Base-by-base conservation (phyloP, 2,329 filamentous ascomycete genomes). In the Exophiala bonariae region DNA sequence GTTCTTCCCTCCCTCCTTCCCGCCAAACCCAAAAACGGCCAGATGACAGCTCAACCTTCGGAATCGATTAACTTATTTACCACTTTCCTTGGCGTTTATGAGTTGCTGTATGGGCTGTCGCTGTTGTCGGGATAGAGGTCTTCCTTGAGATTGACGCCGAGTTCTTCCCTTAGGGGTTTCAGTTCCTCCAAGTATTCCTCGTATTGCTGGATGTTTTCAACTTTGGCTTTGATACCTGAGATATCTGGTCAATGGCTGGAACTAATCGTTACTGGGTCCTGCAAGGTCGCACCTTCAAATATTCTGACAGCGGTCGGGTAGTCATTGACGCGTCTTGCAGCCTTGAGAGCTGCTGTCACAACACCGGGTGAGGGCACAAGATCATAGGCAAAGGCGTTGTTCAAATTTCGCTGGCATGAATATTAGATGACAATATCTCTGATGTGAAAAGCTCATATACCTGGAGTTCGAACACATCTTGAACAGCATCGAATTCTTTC, bases 361-460 rank as follows among this genome's bases (percentile, higher is more conserved):
- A 99, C 93, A 61, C 88, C 83, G 58, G 92, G 85, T 35, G 92
- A 93, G 66, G 95, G 93, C 60, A 99, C 93, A 66, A 99, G 86
- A 85, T 99, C 93, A 85, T 99, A 99, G 68, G 93, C 93, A 77
- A 99, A 99, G 70, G 90, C 92, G 79, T 99, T 99, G 86, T 99
- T 99, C 68, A 96, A 81, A 79, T 96, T 96, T 74, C 90, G 88
- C 82, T 90, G 67, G 13, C 9, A 36, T n/a, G 37, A 13, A 16
- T 33, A 44, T 57, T 34, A 50, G 47, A 46, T 11, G 14, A 16
- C 16, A 14, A 20, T 23, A 28, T 31, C n/a, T 7, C 14, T 19
- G 10, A 14, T 8, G 2, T 2, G 16, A 16, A 22, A 8, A 19
- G 26, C 16, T 16, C 10, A 13, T 23, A 68, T 84, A 96, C 91